Conservation (phyloP, 805 yeast genomes). For the Zygotorulaspora chibaensis region DNA sequence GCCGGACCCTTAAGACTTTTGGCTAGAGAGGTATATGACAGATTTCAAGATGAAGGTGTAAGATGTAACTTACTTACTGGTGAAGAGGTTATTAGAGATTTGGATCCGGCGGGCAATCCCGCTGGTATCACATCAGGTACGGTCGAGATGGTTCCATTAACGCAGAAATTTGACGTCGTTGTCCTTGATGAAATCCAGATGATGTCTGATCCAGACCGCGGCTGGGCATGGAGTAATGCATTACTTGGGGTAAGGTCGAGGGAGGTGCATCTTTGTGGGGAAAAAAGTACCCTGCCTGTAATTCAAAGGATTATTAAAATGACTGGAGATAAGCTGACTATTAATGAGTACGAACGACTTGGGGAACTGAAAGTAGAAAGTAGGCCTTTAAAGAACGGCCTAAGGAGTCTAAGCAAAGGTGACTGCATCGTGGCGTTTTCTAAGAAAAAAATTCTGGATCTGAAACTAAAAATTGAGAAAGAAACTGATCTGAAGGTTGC, state of each 20-base stretch:
- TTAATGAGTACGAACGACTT: slow-evolving; percentile 67
- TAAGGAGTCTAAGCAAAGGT: slow-evolving; percentile 46
- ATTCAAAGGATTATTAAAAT: slow-evolving; percentile 52
- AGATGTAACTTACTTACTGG: slow-evolving; percentile 88
- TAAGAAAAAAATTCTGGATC: slow-evolving; percentile 62
- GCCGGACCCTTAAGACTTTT: slow-evolving; percentile 92
- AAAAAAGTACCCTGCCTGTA: slow-evolving; percentile 72
- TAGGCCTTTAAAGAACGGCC: slow-evolving; percentile 23
- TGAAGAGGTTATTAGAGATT: slow-evolving; percentile 78
- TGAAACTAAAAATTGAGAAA: slow-evolving; percentile 66
- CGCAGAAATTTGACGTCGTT: slow-evolving; percentile 70
- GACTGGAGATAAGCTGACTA: slow-evolving; percentile 78
- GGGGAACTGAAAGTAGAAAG: slow-evolving; percentile 62
- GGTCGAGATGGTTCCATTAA: slow-evolving; percentile 83
- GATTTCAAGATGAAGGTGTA: slow-evolving; percentile 61
- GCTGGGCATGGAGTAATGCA: slow-evolving; percentile 94
- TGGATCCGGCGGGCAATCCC: slow-evolving; percentile 64
- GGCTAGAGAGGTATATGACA: slow-evolving; percentile 87
- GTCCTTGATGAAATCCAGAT: slow-evolving; percentile 95
- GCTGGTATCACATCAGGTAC: slow-evolving; percentile 84
- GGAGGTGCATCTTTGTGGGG: slow-evolving; percentile 92
- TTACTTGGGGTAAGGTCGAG: slow-evolving; percentile 79
- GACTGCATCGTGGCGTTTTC: slow-evolving; percentile 90
- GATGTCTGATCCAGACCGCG: slow-evolving; percentile 76
- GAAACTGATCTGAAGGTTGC: slow-evolving; percentile 67